Conservation (phyloP, 192 early-diverging fungal species). For the Neocallimastix lanati region DNA sequence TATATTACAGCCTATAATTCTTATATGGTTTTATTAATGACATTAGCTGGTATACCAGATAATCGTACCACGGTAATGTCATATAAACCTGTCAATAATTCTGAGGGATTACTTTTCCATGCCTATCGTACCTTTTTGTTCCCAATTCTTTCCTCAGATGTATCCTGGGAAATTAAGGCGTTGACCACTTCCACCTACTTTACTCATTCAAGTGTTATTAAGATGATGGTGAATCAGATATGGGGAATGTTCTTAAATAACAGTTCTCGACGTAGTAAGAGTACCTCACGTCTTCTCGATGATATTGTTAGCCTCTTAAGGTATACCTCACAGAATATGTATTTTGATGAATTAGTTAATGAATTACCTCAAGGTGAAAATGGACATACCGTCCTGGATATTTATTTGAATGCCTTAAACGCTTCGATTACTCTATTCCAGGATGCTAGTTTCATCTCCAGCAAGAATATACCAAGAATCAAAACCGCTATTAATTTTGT, state of each 20-base stretch:
- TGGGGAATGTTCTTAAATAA: slow-evolving; percentile 17
- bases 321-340: slow-evolving; percentile 10
- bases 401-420: slow-evolving; percentile 11
- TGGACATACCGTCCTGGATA: slow-evolving; percentile 14
- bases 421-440: background rate
- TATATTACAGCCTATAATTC: slow-evolving; percentile 14
- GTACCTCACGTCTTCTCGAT: slow-evolving; percentile 11
- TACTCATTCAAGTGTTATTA: slow-evolving; percentile 15
- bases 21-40: slow-evolving; percentile 17
- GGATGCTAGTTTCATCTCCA: slow-evolving; percentile 9
- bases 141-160: slow-evolving; percentile 18
- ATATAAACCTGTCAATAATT: slow-evolving; percentile 8
- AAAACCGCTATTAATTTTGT: slow-evolving; percentile 22
- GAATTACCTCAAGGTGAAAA: slow-evolving; percentile 9
- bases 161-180: slow-evolving; percentile 23
- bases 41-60: slow-evolving; percentile 18
- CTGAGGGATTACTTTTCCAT: slow-evolving; percentile 15
- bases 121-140: slow-evolving; percentile 13
- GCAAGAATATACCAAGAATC: slow-evolving; percentile 7
- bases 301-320: slow-evolving; percentile 16
- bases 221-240: slow-evolving; percentile 15
- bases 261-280: slow-evolving; percentile 4
- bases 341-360: slow-evolving; percentile 18
- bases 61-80: slow-evolving; percentile 10
- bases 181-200: slow-evolving; percentile 16